phyloP scores from a whole-genome alignment of 306 rosid species.

The Quercus mongolica region DNA sequence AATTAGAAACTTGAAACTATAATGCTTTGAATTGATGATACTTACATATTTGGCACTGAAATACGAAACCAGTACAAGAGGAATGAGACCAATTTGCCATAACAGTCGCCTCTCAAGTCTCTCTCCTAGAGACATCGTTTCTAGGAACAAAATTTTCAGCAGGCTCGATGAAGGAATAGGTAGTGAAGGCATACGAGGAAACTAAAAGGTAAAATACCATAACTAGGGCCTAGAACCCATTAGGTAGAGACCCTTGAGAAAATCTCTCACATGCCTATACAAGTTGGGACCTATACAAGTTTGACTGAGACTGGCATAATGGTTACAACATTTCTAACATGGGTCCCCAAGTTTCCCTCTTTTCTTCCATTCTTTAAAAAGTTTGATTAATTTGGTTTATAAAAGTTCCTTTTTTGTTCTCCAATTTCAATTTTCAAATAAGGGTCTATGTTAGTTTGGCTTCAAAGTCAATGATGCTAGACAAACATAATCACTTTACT shows the following conservation, averaged over 20 bases:
- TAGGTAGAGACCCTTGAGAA: background rate
- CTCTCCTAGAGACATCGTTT: no score
- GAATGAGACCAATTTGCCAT: slow-evolving; percentile 71
- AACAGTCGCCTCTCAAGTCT: slow-evolving; percentile 40
- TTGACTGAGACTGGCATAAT: background rate
- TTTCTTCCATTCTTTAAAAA: slow-evolving; percentile 3
- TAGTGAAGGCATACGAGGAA: no score
- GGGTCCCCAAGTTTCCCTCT: slow-evolving; percentile 17
- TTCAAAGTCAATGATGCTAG: slow-evolving; percentile 32
- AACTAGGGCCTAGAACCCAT: slow-evolving; percentile 14
- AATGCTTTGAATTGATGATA: slow-evolving; percentile 15
- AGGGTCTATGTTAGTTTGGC: slow-evolving; percentile 20
- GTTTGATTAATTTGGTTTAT: slow-evolving; percentile 13
- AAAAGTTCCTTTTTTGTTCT: slow-evolving; percentile 10
- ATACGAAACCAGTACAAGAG: slow-evolving; percentile 87
- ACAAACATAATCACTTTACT: background rate
- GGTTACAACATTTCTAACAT: background rate
- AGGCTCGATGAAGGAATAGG: no score
- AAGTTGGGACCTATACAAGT: background rate
- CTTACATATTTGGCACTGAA: slow-evolving; percentile 62
- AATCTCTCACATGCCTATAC: background rate
- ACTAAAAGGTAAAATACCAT: background rate
- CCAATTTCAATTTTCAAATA: slow-evolving; percentile 19
- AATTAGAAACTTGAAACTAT: background rate
- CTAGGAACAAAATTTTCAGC: no score